Percentiles rank a stretch among this genome's conserved stretches.
Evolutionary conservation across 2,329 filamentous ascomycete species (phyloP).

Genomic region (Aspergillus hiratsukae): DNA sequence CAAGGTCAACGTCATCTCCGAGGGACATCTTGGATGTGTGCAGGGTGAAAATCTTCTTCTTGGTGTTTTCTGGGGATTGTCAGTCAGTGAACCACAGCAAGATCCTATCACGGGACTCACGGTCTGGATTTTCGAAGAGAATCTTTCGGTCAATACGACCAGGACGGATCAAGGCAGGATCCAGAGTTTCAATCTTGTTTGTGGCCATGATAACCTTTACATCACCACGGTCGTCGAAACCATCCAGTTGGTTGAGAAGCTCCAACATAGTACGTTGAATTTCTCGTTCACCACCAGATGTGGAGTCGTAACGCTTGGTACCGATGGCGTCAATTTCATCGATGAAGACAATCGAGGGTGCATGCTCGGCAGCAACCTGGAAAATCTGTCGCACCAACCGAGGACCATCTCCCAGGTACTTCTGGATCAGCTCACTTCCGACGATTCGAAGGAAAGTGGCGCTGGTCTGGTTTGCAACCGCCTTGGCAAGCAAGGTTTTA

Average conservation of each 20-base stretch:
- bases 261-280: conserved; percentile 99
- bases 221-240: conserved; percentile 96
- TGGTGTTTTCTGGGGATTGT: conserved; percentile 65
- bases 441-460: conserved; percentile 97
- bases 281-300: conserved; percentile 92
- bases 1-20: conserved; percentile 92
- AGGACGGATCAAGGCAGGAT: conserved; percentile 91
- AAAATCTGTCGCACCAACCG: conserved; percentile 90
- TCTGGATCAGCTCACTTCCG: conserved; percentile 95
- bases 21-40: conserved; percentile 99
- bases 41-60: conserved; percentile 95
- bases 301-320: conserved; percentile 97
- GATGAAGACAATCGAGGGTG: conserved; percentile 96
- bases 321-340: conserved; percentile 99
- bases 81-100: conserved; percentile 10
- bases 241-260: conserved; percentile 94
- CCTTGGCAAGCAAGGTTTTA: conserved; percentile 93
- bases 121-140: conserved; percentile 67
- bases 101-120: conserved; percentile 42
- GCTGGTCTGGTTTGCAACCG: conserved; percentile 97
- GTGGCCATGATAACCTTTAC: conserved; percentile 99
- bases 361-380: conserved; percentile 87
- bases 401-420: conserved; percentile 95
- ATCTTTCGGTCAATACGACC: conserved; percentile 99
- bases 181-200: conserved; percentile 98